These are phyloP conservation scores for Malus domestica DNA, from an alignment of 306 rosid genomes.

Conservation along the genomic window DNA sequence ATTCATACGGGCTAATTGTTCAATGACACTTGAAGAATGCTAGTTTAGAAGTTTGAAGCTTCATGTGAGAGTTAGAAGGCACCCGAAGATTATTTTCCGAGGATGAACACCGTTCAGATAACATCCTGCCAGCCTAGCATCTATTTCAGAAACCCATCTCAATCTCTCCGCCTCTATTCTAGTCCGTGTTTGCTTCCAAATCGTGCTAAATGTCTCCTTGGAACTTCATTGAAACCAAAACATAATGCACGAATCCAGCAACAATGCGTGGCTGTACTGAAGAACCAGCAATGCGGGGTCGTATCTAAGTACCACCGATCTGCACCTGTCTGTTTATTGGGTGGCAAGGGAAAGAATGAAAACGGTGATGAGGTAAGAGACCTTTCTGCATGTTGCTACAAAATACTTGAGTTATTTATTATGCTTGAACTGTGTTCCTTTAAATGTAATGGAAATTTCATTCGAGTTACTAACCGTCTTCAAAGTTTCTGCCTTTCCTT, in stretches of 20 bases:
- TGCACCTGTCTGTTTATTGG: conserved; percentile 4
- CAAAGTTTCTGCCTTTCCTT: background rate
- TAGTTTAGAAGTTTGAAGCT: background rate
- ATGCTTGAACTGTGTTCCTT: background rate
- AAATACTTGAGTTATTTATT: background rate
- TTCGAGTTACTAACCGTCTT: background rate
- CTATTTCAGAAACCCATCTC: conserved; percentile 3
- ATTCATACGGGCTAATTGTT: background rate
- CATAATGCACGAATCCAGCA: background rate
- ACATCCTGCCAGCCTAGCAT: conserved; percentile 1
- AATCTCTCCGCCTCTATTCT: background rate
- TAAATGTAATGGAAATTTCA: background rate
- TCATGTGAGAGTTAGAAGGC: background rate
- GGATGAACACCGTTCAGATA: conserved; percentile 1
- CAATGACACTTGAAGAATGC: background rate
- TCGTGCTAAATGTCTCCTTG: background rate
- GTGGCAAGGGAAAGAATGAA: conserved; percentile 7
- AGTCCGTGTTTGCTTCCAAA: background rate
- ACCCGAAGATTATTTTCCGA: background rate
- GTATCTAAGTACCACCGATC: background rate
- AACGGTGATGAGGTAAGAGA: background rate
- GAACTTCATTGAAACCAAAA: background rate
- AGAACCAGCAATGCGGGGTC: background rate
- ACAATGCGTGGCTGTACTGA: background rate
- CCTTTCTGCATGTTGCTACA: background rate